These are phyloP conservation scores for Saxophila tyrrhenica DNA, from an alignment of 495 filamentous ascomycete species.

Conservation along the genomic window DNA sequence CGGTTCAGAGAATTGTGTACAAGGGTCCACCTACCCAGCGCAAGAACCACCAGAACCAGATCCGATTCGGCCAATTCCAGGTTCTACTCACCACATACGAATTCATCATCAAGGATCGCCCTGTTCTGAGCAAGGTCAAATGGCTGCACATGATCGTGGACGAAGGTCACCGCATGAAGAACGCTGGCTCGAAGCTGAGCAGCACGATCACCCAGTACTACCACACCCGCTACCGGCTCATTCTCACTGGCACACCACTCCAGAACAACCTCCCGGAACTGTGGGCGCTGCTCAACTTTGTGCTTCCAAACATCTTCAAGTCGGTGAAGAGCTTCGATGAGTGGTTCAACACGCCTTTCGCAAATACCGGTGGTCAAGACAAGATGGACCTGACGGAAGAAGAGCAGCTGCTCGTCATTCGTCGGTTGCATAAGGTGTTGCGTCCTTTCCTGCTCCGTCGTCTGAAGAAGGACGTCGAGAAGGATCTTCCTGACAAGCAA, in stretches of 20 bases:
- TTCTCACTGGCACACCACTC: constrained; percentile 90
- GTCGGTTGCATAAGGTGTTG: constrained; percentile 94
- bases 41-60: constrained; percentile 85
- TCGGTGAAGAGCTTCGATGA: constrained; percentile 98
- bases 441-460: constrained; percentile 94
- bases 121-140: constrained; percentile 88
- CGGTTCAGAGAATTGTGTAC: constrained; percentile 78
- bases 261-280: constrained; percentile 96
- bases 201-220: constrained; percentile 92
- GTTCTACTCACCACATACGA: constrained; percentile 95
- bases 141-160: constrained; percentile 99
- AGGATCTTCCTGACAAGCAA: constrained; percentile 95
- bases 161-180: constrained; percentile 99
- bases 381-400: constrained; percentile 99
- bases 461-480: constrained; percentile 98
- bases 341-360: constrained; percentile 99
- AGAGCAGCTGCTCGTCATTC: constrained; percentile 97
- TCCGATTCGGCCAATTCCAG: constrained; percentile 90
- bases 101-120: constrained; percentile 98
- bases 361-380: constrained; percentile 93
- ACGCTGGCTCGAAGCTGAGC: constrained; percentile 91
- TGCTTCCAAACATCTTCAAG: constrained; percentile 97
- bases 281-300: constrained; percentile 97
- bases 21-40: constrained; percentile 84
- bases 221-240: constrained; percentile 83